Conservation (phyloP, 1,284 basidiomycete species). For the Mycena citricolor region DNA sequence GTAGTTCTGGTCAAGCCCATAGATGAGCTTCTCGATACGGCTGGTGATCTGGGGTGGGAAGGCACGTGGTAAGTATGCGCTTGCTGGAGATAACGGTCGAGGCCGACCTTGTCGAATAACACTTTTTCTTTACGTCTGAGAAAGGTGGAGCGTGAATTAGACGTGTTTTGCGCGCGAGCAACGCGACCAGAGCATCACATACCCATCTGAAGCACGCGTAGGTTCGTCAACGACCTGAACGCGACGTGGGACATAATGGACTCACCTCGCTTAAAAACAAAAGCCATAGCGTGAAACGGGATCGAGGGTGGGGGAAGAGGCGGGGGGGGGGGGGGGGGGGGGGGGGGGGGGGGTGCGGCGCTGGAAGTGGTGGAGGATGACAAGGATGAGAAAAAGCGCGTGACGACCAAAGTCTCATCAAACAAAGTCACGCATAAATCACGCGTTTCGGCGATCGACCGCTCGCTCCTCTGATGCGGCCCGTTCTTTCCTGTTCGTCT, state of each 20-base stretch:
- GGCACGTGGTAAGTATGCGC: slow-evolving; percentile 18
- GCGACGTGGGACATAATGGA: neutral
- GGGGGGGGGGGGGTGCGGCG: neutral
- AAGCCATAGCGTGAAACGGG: slow-evolving; percentile 2
- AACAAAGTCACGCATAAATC: no score
- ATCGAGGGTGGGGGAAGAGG: no score
- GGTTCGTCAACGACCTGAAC: neutral
- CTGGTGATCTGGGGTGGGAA: slow-evolving; percentile 70
- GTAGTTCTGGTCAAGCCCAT: slow-evolving; percentile 92
- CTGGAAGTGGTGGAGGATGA: no score
- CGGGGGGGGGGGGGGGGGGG: neutral
- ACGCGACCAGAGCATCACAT: slow-evolving; percentile 26
- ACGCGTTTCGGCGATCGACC: no score
- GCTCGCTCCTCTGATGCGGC: no score
- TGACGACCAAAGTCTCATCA: no score
- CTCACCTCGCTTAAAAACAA: slow-evolving; percentile 12
- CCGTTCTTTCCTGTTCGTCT: no score
- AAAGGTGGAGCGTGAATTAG: slow-evolving; percentile 25
- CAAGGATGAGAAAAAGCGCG: no score
- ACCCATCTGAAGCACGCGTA: slow-evolving; percentile 17
- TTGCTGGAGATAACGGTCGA: slow-evolving; percentile 2
- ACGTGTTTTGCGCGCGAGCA: slow-evolving; percentile 35
- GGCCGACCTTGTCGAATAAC: slow-evolving; percentile 79
- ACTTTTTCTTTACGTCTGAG: slow-evolving; percentile 80
- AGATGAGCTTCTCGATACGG: slow-evolving; percentile 93